These are phyloP conservation scores for Linanthus parryae DNA, from an alignment of 148 eudicot genomes.

Conservation along the genomic window DNA sequence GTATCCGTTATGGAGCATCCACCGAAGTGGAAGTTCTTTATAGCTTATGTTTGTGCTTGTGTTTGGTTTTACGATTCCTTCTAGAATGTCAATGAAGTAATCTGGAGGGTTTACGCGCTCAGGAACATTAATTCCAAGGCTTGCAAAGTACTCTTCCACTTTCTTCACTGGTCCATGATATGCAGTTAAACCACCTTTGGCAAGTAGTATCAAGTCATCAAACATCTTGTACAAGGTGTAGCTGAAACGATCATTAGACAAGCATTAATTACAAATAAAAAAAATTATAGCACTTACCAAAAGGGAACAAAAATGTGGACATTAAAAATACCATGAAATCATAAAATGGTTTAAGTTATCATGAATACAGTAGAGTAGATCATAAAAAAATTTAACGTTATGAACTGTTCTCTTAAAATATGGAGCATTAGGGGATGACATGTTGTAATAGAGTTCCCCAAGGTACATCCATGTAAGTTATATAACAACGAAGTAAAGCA, in stretches of 20 bases:
- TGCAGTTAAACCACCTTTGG: conserved; percentile 84
- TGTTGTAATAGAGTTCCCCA: too few species aligned
- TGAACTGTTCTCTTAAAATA: too few species aligned
- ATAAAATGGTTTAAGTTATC: too few species aligned
- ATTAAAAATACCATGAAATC: too few species aligned
- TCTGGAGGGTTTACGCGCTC: conserved; percentile 96
- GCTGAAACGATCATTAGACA: conserved; percentile 45
- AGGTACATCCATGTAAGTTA: too few species aligned
- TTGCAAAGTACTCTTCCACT: conserved; percentile 81
- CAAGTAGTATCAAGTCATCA: conserved; percentile 86
- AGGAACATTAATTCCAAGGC: conserved; percentile 75
- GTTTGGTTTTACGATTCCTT: conserved; percentile 65
- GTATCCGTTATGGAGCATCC: conserved; percentile 89
- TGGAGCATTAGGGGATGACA: too few species aligned
- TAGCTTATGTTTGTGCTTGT: conserved; percentile 40
- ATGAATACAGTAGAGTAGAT: too few species aligned
- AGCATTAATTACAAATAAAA: too few species aligned
- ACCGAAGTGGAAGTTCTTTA: conserved; percentile 71
- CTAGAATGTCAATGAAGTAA: conserved; percentile 81
- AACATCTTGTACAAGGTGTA: conserved; percentile 82
- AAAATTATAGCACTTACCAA: too few species aligned
- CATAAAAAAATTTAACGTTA: too few species aligned
- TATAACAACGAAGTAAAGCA: too few species aligned
- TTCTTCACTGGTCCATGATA: conserved; percentile 82
- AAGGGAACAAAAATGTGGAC: too few species aligned